Evolutionary conservation across 176 grass and related monocot genomes (phyloP), one percentile per base, ranked within the genome.

Genomic region (Triticum timopheevii): DNA sequence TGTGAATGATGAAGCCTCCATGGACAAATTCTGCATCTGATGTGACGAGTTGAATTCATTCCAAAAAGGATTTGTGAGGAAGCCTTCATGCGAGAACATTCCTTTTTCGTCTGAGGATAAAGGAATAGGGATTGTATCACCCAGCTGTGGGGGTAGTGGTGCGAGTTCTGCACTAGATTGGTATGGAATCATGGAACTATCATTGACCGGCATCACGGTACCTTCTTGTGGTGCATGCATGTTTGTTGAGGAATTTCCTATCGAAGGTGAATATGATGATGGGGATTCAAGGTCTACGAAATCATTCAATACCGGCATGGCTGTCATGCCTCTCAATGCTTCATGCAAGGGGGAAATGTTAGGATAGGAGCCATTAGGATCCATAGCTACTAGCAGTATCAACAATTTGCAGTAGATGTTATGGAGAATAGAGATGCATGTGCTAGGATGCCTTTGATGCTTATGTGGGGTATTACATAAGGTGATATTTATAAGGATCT

Each of bases 331-430:
- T 61, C 68, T 73, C 8, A 73, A 13, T 28, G n/a, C 33, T 83
- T 72, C 81, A 19, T 72, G 67, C n/a, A 72, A 17, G 4, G 66
- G 81, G 13, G 59, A 44, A 80, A 44, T 38, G n/a, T 65, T 80
- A 23, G 62, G 9, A 40, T 45, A 20, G 23, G 61, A 80, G 19
- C 16, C 39, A 45, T 80, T 20, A 7, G 2, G n/a, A 66, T 80
- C 61, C 61, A 80, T 80, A 6, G 4, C 15, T 34, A 10, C 5
- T 28, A 16, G 10, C 4, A 22, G 1, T 24, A 45, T 24, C 15
- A 19, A 20, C 0, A 56, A 31, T 45, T 66, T 2, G 4, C 12
- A 47, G 45, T 40, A 56, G 16, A 20, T 19, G 16, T 4, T 30
- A 31, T 45, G 25, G 23, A 6, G 27, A 80, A 24, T 44, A 17